A percentile compares a stretch with the other conserved stretches of the same genome.
Conservation (phyloP, 1,139 yeast species). For the Debaryomyces coudertii region DNA sequence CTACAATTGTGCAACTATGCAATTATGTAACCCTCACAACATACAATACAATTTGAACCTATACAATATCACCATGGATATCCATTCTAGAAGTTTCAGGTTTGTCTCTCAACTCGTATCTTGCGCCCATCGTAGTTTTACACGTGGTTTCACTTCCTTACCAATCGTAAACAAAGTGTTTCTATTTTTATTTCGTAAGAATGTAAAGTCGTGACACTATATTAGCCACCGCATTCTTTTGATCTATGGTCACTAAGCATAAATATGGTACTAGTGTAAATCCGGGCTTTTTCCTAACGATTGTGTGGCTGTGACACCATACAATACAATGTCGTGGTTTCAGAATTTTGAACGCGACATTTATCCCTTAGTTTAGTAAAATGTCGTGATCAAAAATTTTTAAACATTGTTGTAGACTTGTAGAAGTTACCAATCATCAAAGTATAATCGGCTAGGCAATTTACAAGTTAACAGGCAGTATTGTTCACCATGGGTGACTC, state of each 20-base stretch:
- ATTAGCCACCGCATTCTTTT: background rate
- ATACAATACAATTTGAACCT: background rate
- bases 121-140: constrained; percentile 3
- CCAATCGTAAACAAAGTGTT: background rate
- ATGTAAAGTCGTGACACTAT: background rate
- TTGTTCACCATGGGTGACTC: constrained; percentile 29
- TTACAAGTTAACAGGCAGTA: constrained; percentile 3
- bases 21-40: no score
- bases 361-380: background rate
- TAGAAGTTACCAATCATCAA: background rate
- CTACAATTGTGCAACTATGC: background rate
- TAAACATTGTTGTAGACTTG: background rate
- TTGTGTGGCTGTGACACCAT: background rate
- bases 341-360: background rate
- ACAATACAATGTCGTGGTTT: background rate
- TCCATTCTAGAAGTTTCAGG: background rate
- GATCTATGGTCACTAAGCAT: background rate
- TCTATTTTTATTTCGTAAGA: background rate
- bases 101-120: constrained; percentile 1
- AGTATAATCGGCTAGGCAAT: background rate
- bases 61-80: background rate
- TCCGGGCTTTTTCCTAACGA: background rate
- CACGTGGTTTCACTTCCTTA: constrained; percentile 2
- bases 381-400: constrained; percentile 11
- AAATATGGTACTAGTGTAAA: background rate